These are phyloP conservation scores for Pulchroboletus neoregius DNA, from an alignment of 1,284 basidiomycete species.

Conservation along the genomic window DNA sequence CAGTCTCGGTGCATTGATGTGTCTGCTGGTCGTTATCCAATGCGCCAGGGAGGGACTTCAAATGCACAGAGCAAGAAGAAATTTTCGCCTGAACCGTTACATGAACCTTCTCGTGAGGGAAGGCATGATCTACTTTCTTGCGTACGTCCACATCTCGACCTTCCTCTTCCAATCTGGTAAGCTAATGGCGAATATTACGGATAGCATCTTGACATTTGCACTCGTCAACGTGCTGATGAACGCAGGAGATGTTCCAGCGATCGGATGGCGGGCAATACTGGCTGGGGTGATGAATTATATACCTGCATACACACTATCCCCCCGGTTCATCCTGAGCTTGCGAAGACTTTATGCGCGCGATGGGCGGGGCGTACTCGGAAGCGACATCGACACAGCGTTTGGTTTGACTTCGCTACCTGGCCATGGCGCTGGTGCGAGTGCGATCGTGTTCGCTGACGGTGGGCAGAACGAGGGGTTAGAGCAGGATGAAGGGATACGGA, in stretches of 20 bases:
- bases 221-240: background rate
- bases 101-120: background rate
- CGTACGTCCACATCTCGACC: background rate
- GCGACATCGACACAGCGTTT: conserved; percentile 4
- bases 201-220: background rate
- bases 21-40: background rate
- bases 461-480: background rate
- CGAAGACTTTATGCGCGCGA: conserved; percentile 5
- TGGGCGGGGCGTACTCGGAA: background rate
- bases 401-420: background rate
- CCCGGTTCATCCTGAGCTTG: conserved; percentile 12
- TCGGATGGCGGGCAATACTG: background rate
- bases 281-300: background rate
- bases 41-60: background rate
- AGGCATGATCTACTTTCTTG: background rate
- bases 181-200: background rate
- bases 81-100: background rate
- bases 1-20: background rate
- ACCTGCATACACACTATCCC: background rate
- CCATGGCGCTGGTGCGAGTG: background rate
- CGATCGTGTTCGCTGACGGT: background rate
- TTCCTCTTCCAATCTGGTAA: too few species aligned
- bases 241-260: background rate
- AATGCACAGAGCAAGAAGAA: background rate
- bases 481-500: background rate